Base-by-base conservation (phyloP, 257 asterid species). In the Coffea eugenioides region DNA sequence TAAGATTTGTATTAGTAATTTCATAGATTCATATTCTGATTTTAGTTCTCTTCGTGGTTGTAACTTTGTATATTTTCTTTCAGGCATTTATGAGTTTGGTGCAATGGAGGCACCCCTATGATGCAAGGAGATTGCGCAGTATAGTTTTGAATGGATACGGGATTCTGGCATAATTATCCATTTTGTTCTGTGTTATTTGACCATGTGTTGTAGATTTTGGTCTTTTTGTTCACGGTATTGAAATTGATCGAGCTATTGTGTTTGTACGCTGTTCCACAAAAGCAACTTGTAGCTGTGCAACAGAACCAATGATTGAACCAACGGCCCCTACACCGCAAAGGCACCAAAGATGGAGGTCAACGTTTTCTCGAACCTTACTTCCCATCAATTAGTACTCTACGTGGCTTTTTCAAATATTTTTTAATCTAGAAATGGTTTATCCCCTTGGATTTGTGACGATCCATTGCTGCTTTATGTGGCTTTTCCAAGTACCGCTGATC, bases 1-100 rank as follows among this genome's bases (percentile, higher is more conserved):
- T 13, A 56, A 61, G 71, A 52, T 45, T 73, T 68, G 69, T 25
- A 39, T 15, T 48, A 31, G 67, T 8, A 59, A 61, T 18, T 41
- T 27, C 25, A 54, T 21, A 21, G 21, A 20, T 51, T 21, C 52
- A 62, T 36, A 43, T 34, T 62, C 59, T 16, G 41, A 11, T 3
- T 65, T 59, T 25, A 46, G 25, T 72, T 74, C 54, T 46, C 27
- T 57, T 48, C 18, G 62, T 2, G 46, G 23, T 43, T 41, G 52
- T 61, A 59, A 71, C 65, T 41, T 14, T 61, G n/a, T 25, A 31
- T 11, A 20, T 74, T 74, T 77, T n/a, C 39, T 64, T 82, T 25
- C 82, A 82, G 85, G 82, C 71, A 77, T 43, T 34, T 82, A 23
- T 71, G 76, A 77, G 36, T 65, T 36, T 21, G 51, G 16, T 62